A percentile compares a stretch with the other conserved stretches of the same genome.
Conservation (phyloP, 805 yeast species). For the Myxozyma sirexii region DNA sequence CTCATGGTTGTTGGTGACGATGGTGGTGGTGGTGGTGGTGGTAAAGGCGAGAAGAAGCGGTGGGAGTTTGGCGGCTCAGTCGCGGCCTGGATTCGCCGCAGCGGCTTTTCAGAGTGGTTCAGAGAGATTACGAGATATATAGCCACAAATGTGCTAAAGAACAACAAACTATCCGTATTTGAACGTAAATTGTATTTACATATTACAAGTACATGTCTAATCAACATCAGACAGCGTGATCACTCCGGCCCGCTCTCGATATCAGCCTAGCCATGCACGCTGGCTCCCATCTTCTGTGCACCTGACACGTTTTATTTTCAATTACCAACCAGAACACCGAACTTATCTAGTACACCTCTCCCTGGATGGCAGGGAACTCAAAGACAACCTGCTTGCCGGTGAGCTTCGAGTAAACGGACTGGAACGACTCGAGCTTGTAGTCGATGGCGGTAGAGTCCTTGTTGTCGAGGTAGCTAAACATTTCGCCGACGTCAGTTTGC, state of each 20-base stretch:
- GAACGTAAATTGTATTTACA: slow-evolving; percentile 7
- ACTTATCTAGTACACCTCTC: slow-evolving; percentile 45
- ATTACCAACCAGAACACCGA: neutral
- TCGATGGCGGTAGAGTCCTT: slow-evolving; percentile 96
- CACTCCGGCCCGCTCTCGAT: too few species aligned
- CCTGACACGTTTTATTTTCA: neutral
- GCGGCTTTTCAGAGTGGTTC: too few species aligned
- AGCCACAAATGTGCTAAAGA: neutral
- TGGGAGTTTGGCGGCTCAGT: neutral
- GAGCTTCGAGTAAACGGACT: slow-evolving; percentile 95
- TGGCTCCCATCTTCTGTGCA: too few species aligned
- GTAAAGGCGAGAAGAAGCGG: neutral
- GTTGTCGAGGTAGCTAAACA: slow-evolving; percentile 73
- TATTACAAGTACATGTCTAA: slow-evolving; percentile 8
- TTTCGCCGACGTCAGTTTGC: neutral
- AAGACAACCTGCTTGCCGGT: slow-evolving; percentile 99
- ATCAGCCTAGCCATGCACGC: too few species aligned
- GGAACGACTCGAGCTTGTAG: slow-evolving; percentile 99
- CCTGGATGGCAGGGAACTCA: slow-evolving; percentile 68
- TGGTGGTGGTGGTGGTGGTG: neutral
- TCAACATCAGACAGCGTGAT: slow-evolving; percentile 2
- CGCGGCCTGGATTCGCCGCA: too few species aligned
- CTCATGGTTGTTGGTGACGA: slow-evolving; percentile 15
- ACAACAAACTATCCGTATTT: neutral
- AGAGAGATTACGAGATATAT: too few species aligned